Evolutionary conservation across 1,284 basidiomycete genomes (phyloP).

Genomic region (Inonotus obliquus): DNA sequence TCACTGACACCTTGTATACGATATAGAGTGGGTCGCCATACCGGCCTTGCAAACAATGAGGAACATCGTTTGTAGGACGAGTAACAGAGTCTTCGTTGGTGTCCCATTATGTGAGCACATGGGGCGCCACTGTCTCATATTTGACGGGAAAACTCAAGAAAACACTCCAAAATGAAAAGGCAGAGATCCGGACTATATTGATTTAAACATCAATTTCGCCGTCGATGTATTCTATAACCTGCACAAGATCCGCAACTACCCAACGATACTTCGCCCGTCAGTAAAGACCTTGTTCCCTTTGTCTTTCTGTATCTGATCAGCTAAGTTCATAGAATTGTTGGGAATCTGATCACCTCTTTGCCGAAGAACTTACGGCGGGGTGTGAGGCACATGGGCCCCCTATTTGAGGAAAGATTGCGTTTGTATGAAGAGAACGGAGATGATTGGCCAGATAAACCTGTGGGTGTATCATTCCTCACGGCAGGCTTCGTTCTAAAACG

Average conservation of each 20-base stretch:
- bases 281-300: background rate
- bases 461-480: background rate
- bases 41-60: conserved; percentile 31
- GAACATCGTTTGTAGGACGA: conserved; percentile 36
- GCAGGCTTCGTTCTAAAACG: conserved; percentile 24
- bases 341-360: conserved; percentile 17
- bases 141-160: background rate
- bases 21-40: conserved; percentile 34
- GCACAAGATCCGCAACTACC: conserved; percentile 30
- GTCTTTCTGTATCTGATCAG: background rate
- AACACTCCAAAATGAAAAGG: conserved; percentile 27
- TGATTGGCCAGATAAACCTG: conserved; percentile 25
- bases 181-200: conserved; percentile 34
- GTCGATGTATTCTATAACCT: conserved; percentile 28
- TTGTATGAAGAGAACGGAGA: conserved; percentile 22
- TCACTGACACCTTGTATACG: too few relatives aligned
- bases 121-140: too few relatives aligned
- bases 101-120: conserved; percentile 33
- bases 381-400: conserved; percentile 22
- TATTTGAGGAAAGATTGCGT: conserved; percentile 24
- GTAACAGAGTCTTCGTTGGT: conserved; percentile 39
- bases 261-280: conserved; percentile 28
- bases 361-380: conserved; percentile 12
- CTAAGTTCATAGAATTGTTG: conserved; percentile 19
- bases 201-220: conserved; percentile 33